phyloP scores from a whole-genome alignment of 441 rosid genomes.

The Populus tomentosa region DNA sequence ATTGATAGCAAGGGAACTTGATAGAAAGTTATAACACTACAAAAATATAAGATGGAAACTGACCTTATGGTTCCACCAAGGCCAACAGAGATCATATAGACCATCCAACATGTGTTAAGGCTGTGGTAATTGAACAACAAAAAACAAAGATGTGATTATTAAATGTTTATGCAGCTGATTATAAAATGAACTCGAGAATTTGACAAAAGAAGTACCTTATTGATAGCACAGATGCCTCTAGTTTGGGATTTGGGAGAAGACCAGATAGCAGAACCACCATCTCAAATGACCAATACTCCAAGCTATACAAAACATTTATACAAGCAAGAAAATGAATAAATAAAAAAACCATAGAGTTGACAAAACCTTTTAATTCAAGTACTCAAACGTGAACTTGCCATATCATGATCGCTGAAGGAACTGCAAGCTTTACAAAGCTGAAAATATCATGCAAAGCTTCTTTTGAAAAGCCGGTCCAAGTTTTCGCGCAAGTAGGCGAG shows the following conservation, averaged over 20 bases:
- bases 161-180: background rate
- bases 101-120: slow-evolving; percentile 54
- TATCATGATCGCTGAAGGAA: slow-evolving; percentile 71
- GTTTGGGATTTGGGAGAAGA: slow-evolving; percentile 63
- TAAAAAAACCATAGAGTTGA: background rate
- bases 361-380: background rate
- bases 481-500: slow-evolving; percentile 34
- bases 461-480: slow-evolving; percentile 56
- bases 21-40: background rate
- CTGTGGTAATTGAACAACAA: slow-evolving; percentile 13
- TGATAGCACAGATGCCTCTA: slow-evolving; percentile 69
- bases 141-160: background rate
- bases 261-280: slow-evolving; percentile 66
- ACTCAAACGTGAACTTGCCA: slow-evolving; percentile 30
- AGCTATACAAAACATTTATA: slow-evolving; percentile 1
- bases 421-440: slow-evolving; percentile 49
- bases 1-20: background rate
- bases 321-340: background rate
- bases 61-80: slow-evolving; percentile 54
- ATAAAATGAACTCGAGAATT: background rate
- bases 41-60: background rate
- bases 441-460: slow-evolving; percentile 39
- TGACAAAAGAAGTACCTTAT: slow-evolving; percentile 41
- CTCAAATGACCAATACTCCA: slow-evolving; percentile 78
- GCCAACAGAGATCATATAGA: slow-evolving; percentile 49